A percentile compares a stretch with the other conserved stretches of the same genome.
phyloP scores from a whole-genome alignment of 768 basidiomycete species.

The Gautieria morchelliformis region DNA sequence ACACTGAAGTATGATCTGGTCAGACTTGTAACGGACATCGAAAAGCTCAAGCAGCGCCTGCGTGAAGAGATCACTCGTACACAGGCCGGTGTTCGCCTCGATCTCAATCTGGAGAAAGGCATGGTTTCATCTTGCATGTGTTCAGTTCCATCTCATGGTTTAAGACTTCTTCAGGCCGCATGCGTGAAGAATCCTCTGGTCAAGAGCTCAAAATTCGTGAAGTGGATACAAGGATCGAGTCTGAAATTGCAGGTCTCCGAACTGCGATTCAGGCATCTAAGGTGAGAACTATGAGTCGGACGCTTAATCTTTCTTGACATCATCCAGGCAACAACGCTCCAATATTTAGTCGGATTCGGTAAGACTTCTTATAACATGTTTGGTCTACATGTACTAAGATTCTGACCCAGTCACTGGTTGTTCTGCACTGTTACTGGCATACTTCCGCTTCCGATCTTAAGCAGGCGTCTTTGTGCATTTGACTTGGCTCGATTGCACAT shows the following conservation, averaged over 20 bases:
- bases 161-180: conserved; percentile 41
- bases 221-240: conserved; percentile 94
- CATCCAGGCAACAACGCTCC: conserved; percentile 67
- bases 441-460: conserved; percentile 49
- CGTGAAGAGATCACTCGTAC: conserved; percentile 88
- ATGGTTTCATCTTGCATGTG: conserved; percentile 1
- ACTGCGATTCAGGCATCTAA: conserved; percentile 82
- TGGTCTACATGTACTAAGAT: background rate
- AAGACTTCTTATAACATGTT: conserved; percentile 16
- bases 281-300: conserved; percentile 28
- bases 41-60: conserved; percentile 89
- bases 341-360: conserved; percentile 86
- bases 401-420: conserved; percentile 65
- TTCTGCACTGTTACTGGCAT: conserved; percentile 80
- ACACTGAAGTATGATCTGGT: background rate
- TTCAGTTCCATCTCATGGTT: background rate
- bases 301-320: background rate
- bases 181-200: conserved; percentile 84
- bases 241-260: conserved; percentile 81
- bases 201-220: conserved; percentile 97
- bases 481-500: background rate
- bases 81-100: conserved; percentile 86
- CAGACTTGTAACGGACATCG: conserved; percentile 71
- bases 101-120: conserved; percentile 89
- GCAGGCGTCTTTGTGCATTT: background rate